Evolutionary conservation across 768 basidiomycete genomes (phyloP).

Genomic region (Serendipita sp.): DNA sequence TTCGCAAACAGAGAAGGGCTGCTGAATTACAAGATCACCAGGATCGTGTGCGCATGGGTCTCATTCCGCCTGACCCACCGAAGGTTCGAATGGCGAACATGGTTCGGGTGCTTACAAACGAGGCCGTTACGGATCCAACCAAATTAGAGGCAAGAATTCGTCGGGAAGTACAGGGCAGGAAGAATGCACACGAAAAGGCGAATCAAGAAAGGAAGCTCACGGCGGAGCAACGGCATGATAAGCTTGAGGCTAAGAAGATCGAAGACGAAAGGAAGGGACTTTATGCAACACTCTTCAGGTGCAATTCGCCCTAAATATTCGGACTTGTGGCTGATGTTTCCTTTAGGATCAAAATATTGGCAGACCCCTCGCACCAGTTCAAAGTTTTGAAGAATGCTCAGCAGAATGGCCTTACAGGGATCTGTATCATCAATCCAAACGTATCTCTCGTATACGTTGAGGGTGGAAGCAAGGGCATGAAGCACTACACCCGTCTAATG

Average conservation of each 20-base stretch:
- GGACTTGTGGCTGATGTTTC: background rate
- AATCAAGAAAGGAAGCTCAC: conserved; percentile 85
- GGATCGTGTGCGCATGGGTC: conserved; percentile 89
- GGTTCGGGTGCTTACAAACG: conserved; percentile 94
- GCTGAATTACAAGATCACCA: conserved; percentile 87
- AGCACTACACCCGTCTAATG: conserved; percentile 79
- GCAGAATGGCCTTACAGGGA: conserved; percentile 70
- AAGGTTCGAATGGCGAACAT: conserved; percentile 93
- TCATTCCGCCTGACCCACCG: conserved; percentile 85
- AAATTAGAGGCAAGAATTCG: conserved; percentile 91
- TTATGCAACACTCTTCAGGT: conserved; percentile 86
- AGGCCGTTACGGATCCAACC: conserved; percentile 94
- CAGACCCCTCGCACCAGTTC: conserved; percentile 87
- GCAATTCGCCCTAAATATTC: conserved; percentile 19
- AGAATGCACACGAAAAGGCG: conserved; percentile 82
- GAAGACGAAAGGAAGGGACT: conserved; percentile 79
- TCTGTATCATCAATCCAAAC: conserved; percentile 77
- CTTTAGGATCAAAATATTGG: conserved; percentile 62
- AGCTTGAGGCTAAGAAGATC: conserved; percentile 66
- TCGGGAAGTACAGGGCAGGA: conserved; percentile 80
- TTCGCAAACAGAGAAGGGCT: conserved; percentile 75
- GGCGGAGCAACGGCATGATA: conserved; percentile 77
- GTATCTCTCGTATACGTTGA: conserved; percentile 92
- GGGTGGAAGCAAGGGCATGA: conserved; percentile 71
- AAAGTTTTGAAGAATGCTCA: conserved; percentile 96